Percentiles rank a stretch among this genome's conserved stretches.
These are phyloP conservation scores for Populus trichocarpa DNA, from an alignment of 441 rosid genomes.

Conservation along the genomic window DNA sequence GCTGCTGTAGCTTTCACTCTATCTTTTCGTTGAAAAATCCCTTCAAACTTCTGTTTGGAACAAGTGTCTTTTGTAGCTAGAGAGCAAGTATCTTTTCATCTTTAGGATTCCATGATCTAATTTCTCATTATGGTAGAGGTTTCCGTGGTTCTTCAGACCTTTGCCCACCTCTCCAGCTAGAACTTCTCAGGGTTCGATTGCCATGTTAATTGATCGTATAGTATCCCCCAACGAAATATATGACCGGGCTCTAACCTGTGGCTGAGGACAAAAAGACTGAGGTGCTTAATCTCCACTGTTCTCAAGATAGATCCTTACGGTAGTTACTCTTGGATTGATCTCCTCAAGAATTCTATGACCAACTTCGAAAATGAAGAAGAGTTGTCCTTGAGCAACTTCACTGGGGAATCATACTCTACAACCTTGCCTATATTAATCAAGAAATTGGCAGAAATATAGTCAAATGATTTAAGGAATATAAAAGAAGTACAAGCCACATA, in stretches of 20 bases:
- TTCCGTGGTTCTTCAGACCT: not conserved
- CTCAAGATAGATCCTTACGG: slow-evolving; percentile 5
- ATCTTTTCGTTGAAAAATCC: not conserved
- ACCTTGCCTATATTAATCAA: slow-evolving; percentile 41
- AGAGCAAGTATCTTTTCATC: not conserved
- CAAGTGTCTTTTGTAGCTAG: not conserved
- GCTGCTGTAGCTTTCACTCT: not conserved
- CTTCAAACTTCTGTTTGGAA: not conserved
- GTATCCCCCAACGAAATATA: not conserved
- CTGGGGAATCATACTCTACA: slow-evolving; percentile 42
- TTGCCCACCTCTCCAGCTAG: not conserved
- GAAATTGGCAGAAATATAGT: not conserved
- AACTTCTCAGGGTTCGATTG: not conserved
- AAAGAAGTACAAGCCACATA: not conserved
- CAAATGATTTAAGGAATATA: not conserved
- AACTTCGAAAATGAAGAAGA: slow-evolving; percentile 53
- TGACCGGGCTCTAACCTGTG: not conserved
- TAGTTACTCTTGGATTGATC: slow-evolving; percentile 37
- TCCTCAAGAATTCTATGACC: slow-evolving; percentile 48
- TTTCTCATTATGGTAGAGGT: too few relatives aligned
- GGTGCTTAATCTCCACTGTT: not conserved
- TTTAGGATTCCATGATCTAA: not conserved
- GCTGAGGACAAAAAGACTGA: not conserved
- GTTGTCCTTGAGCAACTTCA: slow-evolving; percentile 35
- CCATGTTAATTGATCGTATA: not conserved